Evolutionary conservation across 495 filamentous ascomycete genomes (phyloP).

Genomic region (Podospora comata): DNA sequence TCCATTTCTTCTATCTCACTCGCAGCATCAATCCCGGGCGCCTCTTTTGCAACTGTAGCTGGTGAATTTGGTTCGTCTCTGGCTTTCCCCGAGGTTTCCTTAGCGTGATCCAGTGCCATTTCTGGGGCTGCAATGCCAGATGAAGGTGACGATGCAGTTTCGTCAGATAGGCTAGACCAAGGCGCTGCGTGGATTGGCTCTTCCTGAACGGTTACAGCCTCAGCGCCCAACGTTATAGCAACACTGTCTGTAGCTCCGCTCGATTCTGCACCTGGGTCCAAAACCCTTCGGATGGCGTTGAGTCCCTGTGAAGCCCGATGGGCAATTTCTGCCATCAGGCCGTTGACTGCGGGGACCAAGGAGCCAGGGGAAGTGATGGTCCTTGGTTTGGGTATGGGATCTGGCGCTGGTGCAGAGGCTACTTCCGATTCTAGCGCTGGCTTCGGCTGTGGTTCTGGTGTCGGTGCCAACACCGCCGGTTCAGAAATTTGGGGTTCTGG

Average conservation of each 20-base stretch:
- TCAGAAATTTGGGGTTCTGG: background rate
- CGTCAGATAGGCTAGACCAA: background rate
- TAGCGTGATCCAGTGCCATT: background rate
- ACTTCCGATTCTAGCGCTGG: background rate
- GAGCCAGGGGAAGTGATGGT: background rate
- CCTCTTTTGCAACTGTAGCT: background rate
- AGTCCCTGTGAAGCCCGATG: background rate
- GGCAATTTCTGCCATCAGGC: background rate
- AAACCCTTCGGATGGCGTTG: background rate
- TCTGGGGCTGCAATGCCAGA: background rate
- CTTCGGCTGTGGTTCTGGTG: background rate
- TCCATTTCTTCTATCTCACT: constrained; percentile 8
- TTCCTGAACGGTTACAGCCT: background rate
- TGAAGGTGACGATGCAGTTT: background rate
- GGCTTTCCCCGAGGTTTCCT: background rate
- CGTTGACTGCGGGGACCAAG: background rate
- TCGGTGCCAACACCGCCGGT: background rate
- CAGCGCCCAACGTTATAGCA: background rate
- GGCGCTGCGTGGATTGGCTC: background rate
- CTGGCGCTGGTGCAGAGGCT: background rate
- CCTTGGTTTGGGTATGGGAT: background rate
- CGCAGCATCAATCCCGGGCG: constrained; percentile 1
- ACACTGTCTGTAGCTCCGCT: background rate
- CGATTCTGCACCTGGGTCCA: background rate
- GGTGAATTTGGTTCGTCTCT: background rate